Evolutionary conservation across 495 filamentous ascomycete species (phyloP).

Genomic region (Chaetomium cochliodes): DNA sequence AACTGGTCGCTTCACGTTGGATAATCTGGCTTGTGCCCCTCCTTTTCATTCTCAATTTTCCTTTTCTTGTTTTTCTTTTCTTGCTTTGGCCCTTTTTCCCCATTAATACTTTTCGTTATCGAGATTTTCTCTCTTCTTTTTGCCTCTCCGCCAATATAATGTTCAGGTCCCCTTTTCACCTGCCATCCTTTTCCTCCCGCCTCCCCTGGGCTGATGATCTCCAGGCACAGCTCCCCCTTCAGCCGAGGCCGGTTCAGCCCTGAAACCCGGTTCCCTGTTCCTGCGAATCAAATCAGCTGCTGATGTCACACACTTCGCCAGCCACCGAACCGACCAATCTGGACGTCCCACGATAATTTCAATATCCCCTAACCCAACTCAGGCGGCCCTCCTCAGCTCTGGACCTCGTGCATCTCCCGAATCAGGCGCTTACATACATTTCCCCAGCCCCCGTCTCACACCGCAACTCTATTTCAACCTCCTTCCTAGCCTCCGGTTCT

Average conservation of each 20-base stretch:
- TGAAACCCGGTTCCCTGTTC: neutral
- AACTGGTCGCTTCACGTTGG: too few species aligned
- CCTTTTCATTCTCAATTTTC: neutral
- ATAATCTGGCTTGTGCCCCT: too few species aligned
- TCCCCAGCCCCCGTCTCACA: neutral
- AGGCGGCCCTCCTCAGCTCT: neutral
- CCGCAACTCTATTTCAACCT: constrained; percentile 17
- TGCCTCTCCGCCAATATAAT: neutral
- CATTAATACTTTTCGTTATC: too few species aligned
- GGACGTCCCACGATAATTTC: neutral
- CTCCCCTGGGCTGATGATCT: neutral
- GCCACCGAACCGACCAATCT: neutral
- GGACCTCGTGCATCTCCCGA: neutral
- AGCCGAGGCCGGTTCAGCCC: neutral
- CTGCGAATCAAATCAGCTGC: neutral
- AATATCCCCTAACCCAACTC: neutral
- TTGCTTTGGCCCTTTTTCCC: neutral
- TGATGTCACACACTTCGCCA: neutral
- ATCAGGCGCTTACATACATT: neutral
- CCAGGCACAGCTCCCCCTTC: neutral
- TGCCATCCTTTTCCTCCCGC: neutral
- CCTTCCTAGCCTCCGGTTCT: neutral
- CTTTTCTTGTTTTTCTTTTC: neutral
- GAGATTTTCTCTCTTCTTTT: neutral
- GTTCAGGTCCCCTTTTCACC: neutral